These are phyloP conservation scores for Trichosanthes truncata DNA, from an alignment of 306 rosid genomes.

Conservation along the genomic window DNA sequence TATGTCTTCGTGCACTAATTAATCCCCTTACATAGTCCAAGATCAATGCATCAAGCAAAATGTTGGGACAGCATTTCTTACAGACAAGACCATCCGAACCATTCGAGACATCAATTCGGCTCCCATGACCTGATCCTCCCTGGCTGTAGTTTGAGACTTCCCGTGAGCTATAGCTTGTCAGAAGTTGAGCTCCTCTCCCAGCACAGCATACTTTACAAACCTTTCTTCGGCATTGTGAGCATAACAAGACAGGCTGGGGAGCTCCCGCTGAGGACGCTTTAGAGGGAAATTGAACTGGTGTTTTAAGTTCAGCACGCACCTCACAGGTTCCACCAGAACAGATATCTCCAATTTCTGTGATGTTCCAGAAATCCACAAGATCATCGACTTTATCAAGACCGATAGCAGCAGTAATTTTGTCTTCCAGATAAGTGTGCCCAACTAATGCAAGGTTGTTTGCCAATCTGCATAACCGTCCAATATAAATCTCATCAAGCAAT, in stretches of 20 bases:
- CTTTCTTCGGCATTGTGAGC: constrained; percentile 81
- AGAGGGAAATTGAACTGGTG: constrained; percentile 20
- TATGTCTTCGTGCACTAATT: constrained; percentile 59
- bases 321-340: constrained; percentile 79
- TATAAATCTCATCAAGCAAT: constrained; percentile 55
- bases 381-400: constrained; percentile 64
- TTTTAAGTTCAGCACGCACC: constrained; percentile 61
- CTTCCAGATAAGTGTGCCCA: constrained; percentile 83
- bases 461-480: constrained; percentile 66
- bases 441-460: constrained; percentile 75
- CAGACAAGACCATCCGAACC: constrained; percentile 73
- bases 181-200: constrained; percentile 88
- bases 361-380: constrained; percentile 83
- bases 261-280: constrained; percentile 26
- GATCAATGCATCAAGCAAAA: constrained; percentile 61
- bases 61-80: constrained; percentile 64
- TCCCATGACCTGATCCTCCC: constrained; percentile 42
- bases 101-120: constrained; percentile 51
- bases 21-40: constrained; percentile 86
- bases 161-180: constrained; percentile 45
- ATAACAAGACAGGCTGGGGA: constrained; percentile 42
- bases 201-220: constrained; percentile 93
- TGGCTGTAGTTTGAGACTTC: constrained; percentile 52
- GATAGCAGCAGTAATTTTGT: constrained; percentile 64
- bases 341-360: constrained; percentile 52